These are phyloP conservation scores for Opeltia flavorubescens DNA, from an alignment of 495 filamentous ascomycete genomes.

Conservation along the genomic window DNA sequence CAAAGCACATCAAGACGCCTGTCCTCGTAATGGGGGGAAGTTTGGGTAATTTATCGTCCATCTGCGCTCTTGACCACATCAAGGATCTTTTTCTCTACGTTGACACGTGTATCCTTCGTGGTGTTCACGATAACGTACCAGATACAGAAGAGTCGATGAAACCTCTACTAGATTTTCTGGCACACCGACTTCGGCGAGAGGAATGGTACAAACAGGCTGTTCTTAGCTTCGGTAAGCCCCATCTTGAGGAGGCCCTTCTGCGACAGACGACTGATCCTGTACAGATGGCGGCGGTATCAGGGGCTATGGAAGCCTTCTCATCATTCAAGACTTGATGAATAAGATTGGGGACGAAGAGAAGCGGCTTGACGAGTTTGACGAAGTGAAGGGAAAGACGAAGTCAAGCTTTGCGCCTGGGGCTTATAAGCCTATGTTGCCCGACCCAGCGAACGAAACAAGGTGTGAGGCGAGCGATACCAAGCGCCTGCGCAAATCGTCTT, in stretches of 20 bases:
- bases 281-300: constrained; percentile 20
- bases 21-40: neutral
- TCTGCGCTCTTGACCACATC: neutral
- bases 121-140: neutral
- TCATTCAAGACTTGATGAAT: constrained; percentile 16
- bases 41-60: neutral
- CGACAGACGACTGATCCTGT: neutral
- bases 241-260: neutral
- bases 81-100: neutral
- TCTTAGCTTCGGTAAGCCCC: constrained; percentile 1
- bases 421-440: neutral
- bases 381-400: neutral
- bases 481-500: neutral
- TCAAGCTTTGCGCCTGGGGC: neutral
- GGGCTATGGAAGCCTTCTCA: constrained; percentile 17
- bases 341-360: constrained; percentile 9
- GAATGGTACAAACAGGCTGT: constrained; percentile 5
- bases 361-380: neutral
- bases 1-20: neutral
- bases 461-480: neutral
- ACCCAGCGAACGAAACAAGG: neutral
- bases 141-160: neutral
- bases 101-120: neutral
- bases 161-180: neutral
- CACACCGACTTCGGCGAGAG: neutral